Conservation (phyloP, 1,284 basidiomycete genomes). For the Xanthoconium separans region DNA sequence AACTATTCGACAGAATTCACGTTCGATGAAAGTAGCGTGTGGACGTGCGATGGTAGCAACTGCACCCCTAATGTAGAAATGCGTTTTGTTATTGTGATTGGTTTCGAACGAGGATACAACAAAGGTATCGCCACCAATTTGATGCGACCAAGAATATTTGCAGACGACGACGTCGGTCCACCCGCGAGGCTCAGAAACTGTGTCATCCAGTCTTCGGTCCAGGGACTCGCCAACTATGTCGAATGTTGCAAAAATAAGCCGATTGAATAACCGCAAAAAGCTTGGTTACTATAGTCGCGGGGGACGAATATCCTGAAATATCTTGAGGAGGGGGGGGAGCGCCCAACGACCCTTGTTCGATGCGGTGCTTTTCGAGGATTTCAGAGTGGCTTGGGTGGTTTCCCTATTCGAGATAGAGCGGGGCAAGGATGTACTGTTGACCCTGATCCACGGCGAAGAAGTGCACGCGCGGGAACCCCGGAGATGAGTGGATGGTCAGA, state of each 20-base stretch:
- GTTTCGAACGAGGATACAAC: neutral
- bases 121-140: neutral
- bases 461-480: conserved; percentile 27
- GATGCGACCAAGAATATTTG: neutral
- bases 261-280: conserved; percentile 7
- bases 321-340: conserved; percentile 14
- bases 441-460: conserved; percentile 34
- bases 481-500: conserved; percentile 16
- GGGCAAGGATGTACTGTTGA: conserved; percentile 18
- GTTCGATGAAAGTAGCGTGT: neutral
- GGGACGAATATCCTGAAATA: conserved; percentile 28
- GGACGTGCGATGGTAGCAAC: neutral
- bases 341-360: conserved; percentile 23
- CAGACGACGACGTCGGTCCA: neutral
- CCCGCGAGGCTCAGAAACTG: conserved; percentile 18
- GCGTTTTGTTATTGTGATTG: neutral
- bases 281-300: conserved; percentile 3
- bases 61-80: neutral
- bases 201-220: neutral
- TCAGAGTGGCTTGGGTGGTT: conserved; percentile 9
- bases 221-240: neutral
- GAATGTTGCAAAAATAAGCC: conserved; percentile 24
- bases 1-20: neutral
- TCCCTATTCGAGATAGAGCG: conserved; percentile 11
- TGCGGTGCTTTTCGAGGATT: conserved; percentile 34